Conservation (phyloP, 352 stramenopile species). For the Thalassiosira mediterranea region DNA sequence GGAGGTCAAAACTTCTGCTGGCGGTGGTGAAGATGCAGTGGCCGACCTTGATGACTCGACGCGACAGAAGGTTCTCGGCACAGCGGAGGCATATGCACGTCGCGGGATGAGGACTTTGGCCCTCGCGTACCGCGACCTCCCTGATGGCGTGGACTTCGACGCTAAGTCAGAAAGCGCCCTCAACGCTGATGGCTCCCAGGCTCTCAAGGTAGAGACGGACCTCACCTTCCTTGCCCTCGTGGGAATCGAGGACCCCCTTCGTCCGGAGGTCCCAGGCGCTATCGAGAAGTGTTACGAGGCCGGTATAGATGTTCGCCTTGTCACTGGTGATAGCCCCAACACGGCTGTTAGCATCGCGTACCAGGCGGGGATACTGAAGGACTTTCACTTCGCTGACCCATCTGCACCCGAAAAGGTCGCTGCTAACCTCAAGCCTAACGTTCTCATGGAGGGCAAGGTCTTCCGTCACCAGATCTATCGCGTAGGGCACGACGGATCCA, state of each 20-base stretch:
- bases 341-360: conserved; percentile 96
- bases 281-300: conserved; percentile 92
- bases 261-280: conserved; percentile 89
- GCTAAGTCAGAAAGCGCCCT: conserved; percentile 52
- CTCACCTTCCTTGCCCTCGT: conserved; percentile 90
- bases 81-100: conserved; percentile 84
- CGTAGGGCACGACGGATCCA: conserved; percentile 58
- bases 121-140: conserved; percentile 82
- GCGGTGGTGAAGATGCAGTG: too few relatives aligned
- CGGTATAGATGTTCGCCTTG: conserved; percentile 90
- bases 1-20: too few relatives aligned
- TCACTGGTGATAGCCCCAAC: conserved; percentile 93
- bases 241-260: conserved; percentile 92
- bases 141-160: conserved; percentile 71
- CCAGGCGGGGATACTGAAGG: conserved; percentile 92
- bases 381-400: conserved; percentile 86
- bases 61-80: too few relatives aligned
- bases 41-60: too few relatives aligned
- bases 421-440: conserved; percentile 73
- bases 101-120: conserved; percentile 83
- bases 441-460: conserved; percentile 79
- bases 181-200: conserved; percentile 71
- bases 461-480: conserved; percentile 69
- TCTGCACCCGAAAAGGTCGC: conserved; percentile 55
- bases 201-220: conserved; percentile 86